Conservation (phyloP, 768 basidiomycete genomes). For the Fomitopsis pulvina region DNA sequence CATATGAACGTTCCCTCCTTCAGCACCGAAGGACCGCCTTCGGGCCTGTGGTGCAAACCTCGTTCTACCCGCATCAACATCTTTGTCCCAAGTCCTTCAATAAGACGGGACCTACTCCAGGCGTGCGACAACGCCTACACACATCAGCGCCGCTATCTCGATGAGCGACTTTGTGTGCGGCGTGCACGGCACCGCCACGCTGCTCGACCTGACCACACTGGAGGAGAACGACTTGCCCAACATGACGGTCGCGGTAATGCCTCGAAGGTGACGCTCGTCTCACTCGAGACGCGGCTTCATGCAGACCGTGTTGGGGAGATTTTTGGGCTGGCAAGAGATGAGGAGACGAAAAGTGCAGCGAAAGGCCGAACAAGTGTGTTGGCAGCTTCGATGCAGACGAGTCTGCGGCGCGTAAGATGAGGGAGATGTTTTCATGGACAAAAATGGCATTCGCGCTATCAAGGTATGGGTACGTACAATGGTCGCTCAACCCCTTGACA, state of each 20-base stretch:
- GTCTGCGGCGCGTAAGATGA: slow-evolving; percentile 25
- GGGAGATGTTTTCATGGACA: slow-evolving; percentile 19
- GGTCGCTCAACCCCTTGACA: slow-evolving; percentile 11
- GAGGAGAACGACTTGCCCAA: slow-evolving; percentile 92
- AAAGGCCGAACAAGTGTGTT: slow-evolving; percentile 54
- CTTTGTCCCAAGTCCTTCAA: slow-evolving; percentile 84
- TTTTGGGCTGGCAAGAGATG: slow-evolving; percentile 67
- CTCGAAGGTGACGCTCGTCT: slow-evolving; percentile 84
- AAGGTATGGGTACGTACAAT: not conserved
- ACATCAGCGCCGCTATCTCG: slow-evolving; percentile 86
- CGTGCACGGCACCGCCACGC: slow-evolving; percentile 70
- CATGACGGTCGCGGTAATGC: slow-evolving; percentile 85
- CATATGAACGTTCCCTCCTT: no score
- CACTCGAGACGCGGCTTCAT: slow-evolving; percentile 92
- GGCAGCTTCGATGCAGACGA: slow-evolving; percentile 53
- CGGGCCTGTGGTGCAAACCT: no score
- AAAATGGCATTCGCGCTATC: not conserved
- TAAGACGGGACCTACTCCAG: slow-evolving; percentile 78
- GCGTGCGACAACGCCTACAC: slow-evolving; percentile 88
- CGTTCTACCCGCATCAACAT: slow-evolving; percentile 96
- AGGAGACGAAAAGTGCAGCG: slow-evolving; percentile 77
- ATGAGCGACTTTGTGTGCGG: slow-evolving; percentile 89
- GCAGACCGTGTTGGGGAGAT: slow-evolving; percentile 91
- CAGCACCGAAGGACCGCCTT: no score
- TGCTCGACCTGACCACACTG: slow-evolving; percentile 81